A percentile compares a stretch with the other conserved stretches of the same genome.
These are phyloP conservation scores for Coemansia sp. DNA, from an alignment of 192 early-diverging fungal species.

Conservation along the genomic window DNA sequence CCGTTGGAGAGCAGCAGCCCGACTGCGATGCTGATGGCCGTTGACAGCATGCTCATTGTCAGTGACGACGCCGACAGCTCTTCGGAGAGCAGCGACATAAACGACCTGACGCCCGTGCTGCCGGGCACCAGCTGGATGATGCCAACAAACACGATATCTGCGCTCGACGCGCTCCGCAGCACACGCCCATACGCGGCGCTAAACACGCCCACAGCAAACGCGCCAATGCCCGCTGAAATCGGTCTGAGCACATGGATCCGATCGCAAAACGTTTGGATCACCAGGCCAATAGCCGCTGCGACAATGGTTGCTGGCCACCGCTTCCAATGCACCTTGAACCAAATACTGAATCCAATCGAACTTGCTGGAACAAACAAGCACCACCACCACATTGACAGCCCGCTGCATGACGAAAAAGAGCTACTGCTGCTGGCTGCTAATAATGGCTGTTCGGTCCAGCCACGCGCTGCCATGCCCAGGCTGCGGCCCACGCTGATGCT, in stretches of 20 bases:
- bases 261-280: conserved; percentile 61
- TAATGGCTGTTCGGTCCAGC: conserved; percentile 15
- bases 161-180: conserved; percentile 61
- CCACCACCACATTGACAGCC: conserved; percentile 49
- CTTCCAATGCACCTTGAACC: conserved; percentile 55
- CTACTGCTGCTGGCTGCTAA: no score
- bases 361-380: conserved; percentile 59
- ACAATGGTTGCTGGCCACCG: conserved; percentile 73
- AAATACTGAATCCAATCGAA: conserved; percentile 56
- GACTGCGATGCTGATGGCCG: conserved; percentile 35
- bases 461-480: conserved; percentile 60
- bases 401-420: conserved; percentile 16
- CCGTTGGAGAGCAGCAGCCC: conserved; percentile 33
- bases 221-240: conserved; percentile 62
- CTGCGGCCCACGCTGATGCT: conserved; percentile 63
- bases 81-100: conserved; percentile 60
- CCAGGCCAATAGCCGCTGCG: conserved; percentile 66
- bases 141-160: conserved; percentile 70
- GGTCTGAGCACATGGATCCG: conserved; percentile 54
- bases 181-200: conserved; percentile 74
- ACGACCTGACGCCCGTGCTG: conserved; percentile 64
- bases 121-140: conserved; percentile 83
- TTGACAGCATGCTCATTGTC: conserved; percentile 35
- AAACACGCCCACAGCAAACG: conserved; percentile 75
- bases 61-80: conserved; percentile 48